Conservation (phyloP, 768 basidiomycete species). For the Brasilioporus rufonigricans region DNA sequence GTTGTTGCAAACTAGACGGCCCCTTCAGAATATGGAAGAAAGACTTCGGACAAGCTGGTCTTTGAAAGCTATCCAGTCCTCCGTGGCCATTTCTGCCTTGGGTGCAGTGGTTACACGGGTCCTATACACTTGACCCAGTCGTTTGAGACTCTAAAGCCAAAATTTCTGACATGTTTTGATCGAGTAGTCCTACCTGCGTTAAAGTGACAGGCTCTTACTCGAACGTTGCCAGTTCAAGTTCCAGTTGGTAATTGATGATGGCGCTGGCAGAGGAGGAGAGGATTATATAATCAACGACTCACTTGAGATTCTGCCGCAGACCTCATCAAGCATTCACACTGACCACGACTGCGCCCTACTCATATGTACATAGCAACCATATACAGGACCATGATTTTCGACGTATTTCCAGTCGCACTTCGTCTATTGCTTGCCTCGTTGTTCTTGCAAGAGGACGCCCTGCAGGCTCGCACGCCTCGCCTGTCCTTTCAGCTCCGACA, state of each 20-base stretch:
- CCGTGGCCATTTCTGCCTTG: not conserved
- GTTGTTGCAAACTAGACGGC: slow-evolving; percentile 6
- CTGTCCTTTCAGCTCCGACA: slow-evolving; percentile 66
- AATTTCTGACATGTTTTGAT: too few relatives aligned
- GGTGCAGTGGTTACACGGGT: not conserved
- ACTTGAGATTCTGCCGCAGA: too few relatives aligned
- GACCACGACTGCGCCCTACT: not conserved
- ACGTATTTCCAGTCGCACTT: slow-evolving; percentile 39
- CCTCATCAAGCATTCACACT: not conserved
- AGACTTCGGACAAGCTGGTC: not conserved
- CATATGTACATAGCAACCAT: not conserved
- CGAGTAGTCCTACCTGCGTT: too few relatives aligned
- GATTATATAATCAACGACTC: slow-evolving; percentile 8
- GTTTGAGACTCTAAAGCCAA: too few relatives aligned
- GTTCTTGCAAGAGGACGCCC: slow-evolving; percentile 33
- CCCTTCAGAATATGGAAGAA: not conserved
- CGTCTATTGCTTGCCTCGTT: slow-evolving; percentile 41
- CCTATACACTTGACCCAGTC: too few relatives aligned
- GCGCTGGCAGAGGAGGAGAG: not conserved
- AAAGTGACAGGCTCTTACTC: too few relatives aligned
- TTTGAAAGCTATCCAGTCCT: not conserved
- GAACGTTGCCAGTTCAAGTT: too few relatives aligned
- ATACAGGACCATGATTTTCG: slow-evolving; percentile 16
- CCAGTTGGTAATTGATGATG: not conserved
- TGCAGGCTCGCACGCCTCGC: slow-evolving; percentile 33